These are phyloP conservation scores for Hymenoscyphus albidus DNA, from an alignment of 2,329 filamentous ascomycete genomes.

Conservation along the genomic window DNA sequence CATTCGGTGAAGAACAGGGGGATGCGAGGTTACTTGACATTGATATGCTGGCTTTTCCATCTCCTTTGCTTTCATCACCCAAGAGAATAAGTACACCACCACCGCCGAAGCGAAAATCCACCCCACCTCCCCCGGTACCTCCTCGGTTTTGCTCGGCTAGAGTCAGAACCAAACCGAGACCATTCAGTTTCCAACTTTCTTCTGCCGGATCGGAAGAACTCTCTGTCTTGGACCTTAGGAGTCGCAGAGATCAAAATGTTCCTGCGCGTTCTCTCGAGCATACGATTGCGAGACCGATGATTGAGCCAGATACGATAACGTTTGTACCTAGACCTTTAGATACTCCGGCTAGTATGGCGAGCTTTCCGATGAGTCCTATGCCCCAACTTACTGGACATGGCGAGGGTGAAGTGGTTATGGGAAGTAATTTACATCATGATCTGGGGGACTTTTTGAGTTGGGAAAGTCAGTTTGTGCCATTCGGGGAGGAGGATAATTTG, in stretches of 20 bases:
- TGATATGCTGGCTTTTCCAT: not conserved
- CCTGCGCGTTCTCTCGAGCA: too few species aligned
- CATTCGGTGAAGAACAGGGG: not conserved
- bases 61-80: not conserved
- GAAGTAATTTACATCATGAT: conserved; percentile 5
- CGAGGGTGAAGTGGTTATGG: not conserved
- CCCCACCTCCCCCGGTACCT: not conserved
- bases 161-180: not conserved
- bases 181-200: conserved; percentile 1
- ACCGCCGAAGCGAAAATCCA: not conserved
- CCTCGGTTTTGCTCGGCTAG: not conserved
- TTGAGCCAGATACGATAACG: too few species aligned
- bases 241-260: too few species aligned
- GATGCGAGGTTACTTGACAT: not conserved
- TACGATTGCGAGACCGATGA: too few species aligned
- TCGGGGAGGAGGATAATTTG: not conserved
- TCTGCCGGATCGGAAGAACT: not conserved
- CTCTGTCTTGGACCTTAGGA: not conserved
- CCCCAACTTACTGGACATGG: not conserved
- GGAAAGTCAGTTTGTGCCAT: conserved; percentile 2
- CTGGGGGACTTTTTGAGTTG: conserved; percentile 4
- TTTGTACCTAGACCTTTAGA: not conserved
- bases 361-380: not conserved
- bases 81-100: not conserved
- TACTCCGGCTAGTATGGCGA: not conserved